Conservation (phyloP, 1,284 basidiomycete genomes). For the Laetiporus sulphureus region DNA sequence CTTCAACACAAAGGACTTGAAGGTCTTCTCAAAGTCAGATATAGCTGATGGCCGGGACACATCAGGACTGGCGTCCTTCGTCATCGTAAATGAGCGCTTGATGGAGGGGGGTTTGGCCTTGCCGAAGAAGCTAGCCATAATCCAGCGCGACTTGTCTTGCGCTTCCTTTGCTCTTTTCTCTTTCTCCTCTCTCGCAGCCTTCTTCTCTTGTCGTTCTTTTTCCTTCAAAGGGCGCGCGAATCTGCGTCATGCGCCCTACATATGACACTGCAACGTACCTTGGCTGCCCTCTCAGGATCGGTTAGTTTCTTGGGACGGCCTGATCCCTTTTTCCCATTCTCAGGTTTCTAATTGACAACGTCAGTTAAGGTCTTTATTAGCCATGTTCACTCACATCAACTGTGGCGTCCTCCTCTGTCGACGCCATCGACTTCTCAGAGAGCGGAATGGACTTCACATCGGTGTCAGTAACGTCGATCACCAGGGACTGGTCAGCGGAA, state of each 20-base stretch:
- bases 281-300: conserved; percentile 55
- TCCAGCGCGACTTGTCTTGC: conserved; percentile 62
- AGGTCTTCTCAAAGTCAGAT: conserved; percentile 66
- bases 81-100: conserved; percentile 18
- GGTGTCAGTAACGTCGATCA: conserved; percentile 8
- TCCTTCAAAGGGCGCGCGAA: conserved; percentile 34
- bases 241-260: conserved; percentile 1
- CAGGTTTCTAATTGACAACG: conserved; percentile 7
- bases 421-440: conserved; percentile 5
- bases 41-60: conserved; percentile 33
- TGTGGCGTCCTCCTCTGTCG: conserved; percentile 3
- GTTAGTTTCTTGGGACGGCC: conserved; percentile 42
- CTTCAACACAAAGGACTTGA: conserved; percentile 73
- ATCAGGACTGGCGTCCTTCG: conserved; percentile 25
- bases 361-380: background rate
- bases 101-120: conserved; percentile 40
- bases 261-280: conserved; percentile 33
- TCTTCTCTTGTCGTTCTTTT: conserved; percentile 60
- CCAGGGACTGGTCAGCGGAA: background rate
- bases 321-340: conserved; percentile 13
- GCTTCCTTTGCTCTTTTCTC: conserved; percentile 66
- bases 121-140: conserved; percentile 71
- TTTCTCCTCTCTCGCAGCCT: conserved; percentile 53
- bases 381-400: too few relatives aligned
- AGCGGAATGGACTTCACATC: conserved; percentile 4